Conservation (phyloP, 1,284 basidiomycete genomes). For the Inonotus hispidus region DNA sequence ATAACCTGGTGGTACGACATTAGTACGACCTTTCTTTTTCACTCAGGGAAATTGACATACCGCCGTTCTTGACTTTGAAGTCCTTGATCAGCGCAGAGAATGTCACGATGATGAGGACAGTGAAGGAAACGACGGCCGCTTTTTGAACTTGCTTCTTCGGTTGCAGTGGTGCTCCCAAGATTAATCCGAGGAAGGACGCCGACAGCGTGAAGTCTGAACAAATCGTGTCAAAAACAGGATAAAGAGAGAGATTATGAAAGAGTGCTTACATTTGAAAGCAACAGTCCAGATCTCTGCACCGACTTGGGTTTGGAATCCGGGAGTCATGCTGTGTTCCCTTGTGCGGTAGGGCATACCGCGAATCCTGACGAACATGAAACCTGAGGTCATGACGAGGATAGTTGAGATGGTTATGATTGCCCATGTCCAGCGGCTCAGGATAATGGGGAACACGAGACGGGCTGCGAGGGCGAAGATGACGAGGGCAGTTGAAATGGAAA, state of each 20-base stretch:
- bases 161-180: constrained; percentile 77
- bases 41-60: constrained; percentile 34
- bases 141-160: constrained; percentile 73
- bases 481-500: constrained; percentile 37
- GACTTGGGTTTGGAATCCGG: constrained; percentile 86
- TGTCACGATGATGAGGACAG: constrained; percentile 74
- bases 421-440: constrained; percentile 81
- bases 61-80: constrained; percentile 90
- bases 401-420: constrained; percentile 56
- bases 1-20: constrained; percentile 45
- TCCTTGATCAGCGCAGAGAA: constrained; percentile 87
- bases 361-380: constrained; percentile 97
- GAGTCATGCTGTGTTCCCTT: constrained; percentile 65
- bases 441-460: constrained; percentile 61
- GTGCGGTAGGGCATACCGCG: constrained; percentile 73
- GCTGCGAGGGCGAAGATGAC: constrained; percentile 45
- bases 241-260: constrained; percentile 3
- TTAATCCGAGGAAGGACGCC: constrained; percentile 79
- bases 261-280: constrained; percentile 73
- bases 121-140: constrained; percentile 87
- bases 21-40: not conserved
- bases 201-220: constrained; percentile 76
- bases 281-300: constrained; percentile 93
- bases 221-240: not conserved
- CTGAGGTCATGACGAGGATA: constrained; percentile 81